Evolutionary conservation across 805 yeast genomes (phyloP).

Genomic region (Blastobotrys peoriensis): DNA sequence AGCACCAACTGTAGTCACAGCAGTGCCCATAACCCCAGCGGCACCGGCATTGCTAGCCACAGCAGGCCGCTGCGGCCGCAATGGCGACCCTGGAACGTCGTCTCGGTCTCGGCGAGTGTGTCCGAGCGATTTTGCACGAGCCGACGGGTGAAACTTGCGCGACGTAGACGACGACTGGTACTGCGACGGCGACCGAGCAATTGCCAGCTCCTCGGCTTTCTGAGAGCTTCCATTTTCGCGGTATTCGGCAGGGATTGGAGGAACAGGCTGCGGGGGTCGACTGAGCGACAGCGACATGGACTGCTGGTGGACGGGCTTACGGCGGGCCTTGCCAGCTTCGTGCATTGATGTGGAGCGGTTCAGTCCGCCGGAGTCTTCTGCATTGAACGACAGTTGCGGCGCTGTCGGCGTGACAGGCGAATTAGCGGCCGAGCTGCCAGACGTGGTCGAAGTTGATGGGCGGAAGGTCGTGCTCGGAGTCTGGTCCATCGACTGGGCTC

Average conservation of each 20-base stretch:
- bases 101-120: constrained; percentile 35
- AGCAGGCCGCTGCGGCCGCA: background rate
- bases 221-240: background rate
- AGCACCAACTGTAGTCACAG: background rate
- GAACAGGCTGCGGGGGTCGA: background rate
- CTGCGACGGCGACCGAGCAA: constrained; percentile 4
- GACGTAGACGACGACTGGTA: background rate
- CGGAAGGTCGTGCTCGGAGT: no score
- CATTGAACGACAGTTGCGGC: background rate
- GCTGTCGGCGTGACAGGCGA: background rate
- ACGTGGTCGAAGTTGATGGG: background rate
- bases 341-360: background rate
- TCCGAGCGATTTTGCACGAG: constrained; percentile 84
- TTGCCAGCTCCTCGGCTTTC: background rate
- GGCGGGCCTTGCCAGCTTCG: background rate
- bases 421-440: background rate
- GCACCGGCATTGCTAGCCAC: background rate
- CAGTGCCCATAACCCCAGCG: background rate
- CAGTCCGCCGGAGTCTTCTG: background rate
- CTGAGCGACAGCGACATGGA: background rate
- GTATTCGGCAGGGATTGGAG: constrained; percentile 5
- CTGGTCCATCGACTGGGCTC: background rate
- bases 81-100: constrained; percentile 1
- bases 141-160: constrained; percentile 63
- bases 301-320: constrained; percentile 4